Base-by-base conservation (phyloP, 106 monocot genomes). In the Gastrodia elata region DNA sequence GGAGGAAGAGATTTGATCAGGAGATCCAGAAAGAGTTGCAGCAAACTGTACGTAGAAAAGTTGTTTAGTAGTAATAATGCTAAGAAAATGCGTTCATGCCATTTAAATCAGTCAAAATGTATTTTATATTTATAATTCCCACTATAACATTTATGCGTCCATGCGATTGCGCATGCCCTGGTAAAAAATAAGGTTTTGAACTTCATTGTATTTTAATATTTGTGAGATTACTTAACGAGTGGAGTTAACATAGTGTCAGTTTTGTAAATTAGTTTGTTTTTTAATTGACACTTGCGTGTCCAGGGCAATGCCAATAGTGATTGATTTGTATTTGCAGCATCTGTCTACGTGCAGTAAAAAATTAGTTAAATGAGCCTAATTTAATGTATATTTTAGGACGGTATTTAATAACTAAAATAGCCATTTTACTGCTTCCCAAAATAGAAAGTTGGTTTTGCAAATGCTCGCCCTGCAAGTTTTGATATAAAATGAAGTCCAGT, bases 11-110 rank as follows among this genome's bases (percentile, higher is more conserved):
- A 81, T 72, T 74, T n/a, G 90, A 86, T 38, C 83, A 74, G n/a
- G 84, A 88, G 42, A 61, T 82, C 43, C 84, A 89, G 68, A 98
- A 83, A 64, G 90, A 85, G 46, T 89, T 85, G 26, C 46, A 71
- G 9, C 82, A 83, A 27, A 77, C 14, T 77, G 98, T 98, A 83
- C 77, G 85, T 74, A 11, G 69, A 25, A 22, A 40, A 69, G 13
- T 27, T 25, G 85, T 0, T 13, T n/a, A n/a, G n/a, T n/a, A n/a
- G n/a, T n/a, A n/a, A n/a, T n/a, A n/a, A n/a, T n/a, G n/a, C n/a
- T n/a, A n/a, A n/a, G n/a, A n/a, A n/a, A n/a, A n/a, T n/a, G n/a
- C n/a, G n/a, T n/a, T n/a, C n/a, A n/a, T n/a, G n/a, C n/a, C n/a
- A n/a, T n/a, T n/a, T n/a, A n/a, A n/a, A n/a, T n/a, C n/a, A n/a